These are phyloP conservation scores for Acanthamoeba lugdunensis DNA, from an alignment of 208 protist species.

Conservation along the genomic window DNA sequence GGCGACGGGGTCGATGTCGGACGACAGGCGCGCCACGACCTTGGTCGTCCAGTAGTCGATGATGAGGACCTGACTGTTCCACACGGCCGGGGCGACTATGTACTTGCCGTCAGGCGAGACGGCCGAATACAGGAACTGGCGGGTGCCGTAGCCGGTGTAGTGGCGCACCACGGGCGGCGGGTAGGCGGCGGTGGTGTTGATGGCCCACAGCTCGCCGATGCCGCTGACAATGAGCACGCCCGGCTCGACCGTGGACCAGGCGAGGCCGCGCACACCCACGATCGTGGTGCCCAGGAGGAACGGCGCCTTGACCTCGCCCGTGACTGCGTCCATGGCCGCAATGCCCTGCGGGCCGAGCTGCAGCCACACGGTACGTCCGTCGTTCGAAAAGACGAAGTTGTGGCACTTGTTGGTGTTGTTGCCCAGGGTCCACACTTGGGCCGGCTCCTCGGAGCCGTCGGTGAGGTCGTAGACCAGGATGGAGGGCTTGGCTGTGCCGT, in stretches of 20 bases:
- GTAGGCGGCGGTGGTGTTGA: not conserved
- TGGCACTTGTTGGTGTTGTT: not conserved
- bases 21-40: not conserved
- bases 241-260: no score
- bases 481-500: not conserved
- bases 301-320: not conserved
- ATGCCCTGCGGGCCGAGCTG: not conserved
- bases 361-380: not conserved
- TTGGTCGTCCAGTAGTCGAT: not conserved
- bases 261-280: no score
- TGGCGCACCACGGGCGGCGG: not conserved
- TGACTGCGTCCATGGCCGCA: not conserved
- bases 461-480: not conserved
- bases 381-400: not conserved
- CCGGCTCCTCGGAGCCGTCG: not conserved
- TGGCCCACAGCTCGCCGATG: not conserved
- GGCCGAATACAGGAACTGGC: constrained; percentile 3
- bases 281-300: no score
- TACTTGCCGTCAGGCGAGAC: not conserved
- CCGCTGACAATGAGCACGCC: not conserved
- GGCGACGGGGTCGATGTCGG: not conserved
- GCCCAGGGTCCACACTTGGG: not conserved
- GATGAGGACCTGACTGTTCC: not conserved
- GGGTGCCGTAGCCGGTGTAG: not conserved
- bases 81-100: not conserved